Evolutionary conservation across 75 land plant species (phyloP), one percentile per base, ranked within the genome.

Genomic region (Pinus taeda): DNA sequence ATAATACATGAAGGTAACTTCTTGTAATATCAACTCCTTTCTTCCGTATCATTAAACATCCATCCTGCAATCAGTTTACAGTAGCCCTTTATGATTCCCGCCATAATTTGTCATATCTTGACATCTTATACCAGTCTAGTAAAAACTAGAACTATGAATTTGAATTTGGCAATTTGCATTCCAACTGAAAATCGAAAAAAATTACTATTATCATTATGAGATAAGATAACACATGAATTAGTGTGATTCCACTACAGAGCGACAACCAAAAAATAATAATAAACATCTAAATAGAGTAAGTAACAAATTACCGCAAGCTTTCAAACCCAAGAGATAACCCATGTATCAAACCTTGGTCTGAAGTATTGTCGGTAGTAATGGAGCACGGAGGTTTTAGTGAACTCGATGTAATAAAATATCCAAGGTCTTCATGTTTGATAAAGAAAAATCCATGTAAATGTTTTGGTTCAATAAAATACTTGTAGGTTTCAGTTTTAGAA

Each of bases 361-460:
- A 69, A 18, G 53, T n/a, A 20, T n/a, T 42, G n/a, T 22, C 20
- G 39, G 49, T 4, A 20, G 49, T 67, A 36, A 39, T 45, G 14
- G 71, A 67, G 49, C 71, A 36, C 36, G 39, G 42, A 13, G 36
- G 37, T 17, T 39, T 36, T 67, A 49, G 39, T 39, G 71, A 14
- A 39, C 22, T 45, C 2, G 49, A 49, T 39, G 18, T 67, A 37
- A 67, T 67, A 36, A 67, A 67, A 15, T 67, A 49, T 39, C 71
- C 71, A 67, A 67, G 71, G 71, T 45, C 71, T 39, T 67, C 71
- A 67, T 67, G 49, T 67, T 67, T 49, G 20, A 67, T 49, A 39
- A 67, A 67, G 21, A 67, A 67, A 21, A 67, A 67, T 2, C 49
- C 71, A 67, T 67, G 71, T 67, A 45, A 49, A 37, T 21, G 71